Percentiles rank a stretch among this genome's conserved stretches.
These are phyloP conservation scores for Hypoxylon sp. DNA, from an alignment of 2,329 filamentous ascomycete species.

Conservation along the genomic window DNA sequence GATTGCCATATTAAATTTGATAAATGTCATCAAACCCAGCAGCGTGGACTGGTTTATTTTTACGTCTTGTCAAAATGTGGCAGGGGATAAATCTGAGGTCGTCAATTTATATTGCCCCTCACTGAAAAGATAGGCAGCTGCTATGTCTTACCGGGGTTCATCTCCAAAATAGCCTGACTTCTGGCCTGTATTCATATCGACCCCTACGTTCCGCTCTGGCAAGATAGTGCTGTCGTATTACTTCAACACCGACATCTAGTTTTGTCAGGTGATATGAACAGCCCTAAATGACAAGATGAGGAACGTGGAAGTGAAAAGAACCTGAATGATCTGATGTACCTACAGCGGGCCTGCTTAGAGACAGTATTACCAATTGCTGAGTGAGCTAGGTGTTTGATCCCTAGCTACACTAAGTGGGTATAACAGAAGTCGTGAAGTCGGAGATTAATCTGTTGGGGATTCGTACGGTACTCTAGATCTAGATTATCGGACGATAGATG, in stretches of 20 bases:
- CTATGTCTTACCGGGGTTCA: neutral
- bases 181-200: constrained; percentile 3
- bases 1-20: constrained; percentile 1
- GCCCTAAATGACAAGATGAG: constrained; percentile 5
- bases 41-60: neutral
- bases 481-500: constrained; percentile 24
- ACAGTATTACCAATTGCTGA: constrained; percentile 15
- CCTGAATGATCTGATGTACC: neutral
- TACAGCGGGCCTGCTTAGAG: constrained; percentile 11
- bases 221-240: constrained; percentile 16
- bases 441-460: constrained; percentile 3
- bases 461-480: constrained; percentile 11
- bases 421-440: constrained; percentile 1
- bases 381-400: constrained; percentile 10
- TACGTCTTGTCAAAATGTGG: constrained; percentile 1
- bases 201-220: neutral
- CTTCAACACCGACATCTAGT: constrained; percentile 6
- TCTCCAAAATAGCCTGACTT: neutral
- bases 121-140: constrained; percentile 6
- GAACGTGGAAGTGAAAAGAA: no score
- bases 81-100: constrained; percentile 3
- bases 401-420: constrained; percentile 1
- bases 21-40: neutral
- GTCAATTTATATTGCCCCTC: constrained; percentile 10
- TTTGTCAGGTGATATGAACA: constrained; percentile 4